Base-by-base conservation (phyloP, 2,329 filamentous ascomycete genomes). In the Colletotrichum tanaceti region DNA sequence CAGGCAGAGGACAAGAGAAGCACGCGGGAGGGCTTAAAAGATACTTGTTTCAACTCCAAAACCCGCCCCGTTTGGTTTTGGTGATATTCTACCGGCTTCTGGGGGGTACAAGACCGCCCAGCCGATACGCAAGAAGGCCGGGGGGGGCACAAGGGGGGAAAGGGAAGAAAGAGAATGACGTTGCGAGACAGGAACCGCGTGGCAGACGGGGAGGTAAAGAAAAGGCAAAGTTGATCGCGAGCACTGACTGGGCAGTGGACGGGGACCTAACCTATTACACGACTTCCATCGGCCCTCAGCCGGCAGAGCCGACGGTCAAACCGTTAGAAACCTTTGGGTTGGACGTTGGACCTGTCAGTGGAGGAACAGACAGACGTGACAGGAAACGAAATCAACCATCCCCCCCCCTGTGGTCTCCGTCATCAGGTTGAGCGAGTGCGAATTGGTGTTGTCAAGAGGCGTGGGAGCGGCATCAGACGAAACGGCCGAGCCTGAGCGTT, bases 31-130 rank as follows among this genome's bases (percentile, higher is more conserved):
- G 44, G 35, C n/a, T 43, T n/a, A n/a, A 2, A 35, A 35, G 20
- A 68, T 41, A 59, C n/a, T n/a, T 68, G 66, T 68, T 65, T 65
- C 66, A 68, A 61, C 62, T 68, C 62, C 57, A 60, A 68, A 68
- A 68, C 66, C 18, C 13, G 62, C 66, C 66, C 62, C 66, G 62
- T 63, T 61, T 52, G 62, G 28, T 44, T 59, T 68, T 68, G 50
- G 39, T 59, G 43, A 64, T 43, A 28, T 52, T 52, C n/a, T 20
- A 49, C 47, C 55, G 13, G 46, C 47, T 14, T 52, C 53, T 35
- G 52, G 32, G 52, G n/a, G n/a, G n/a, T 52, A 47, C 38, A 58
- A 46, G 52, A 32, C 32, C 28, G 43, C n/a, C 54, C n/a, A 53
- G 53, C 43, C 24, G 50, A 32, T 32, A 32, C 28, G 28, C n/a